These are phyloP conservation scores for Myxozyma neglecta DNA, from an alignment of 805 yeast genomes.

Conservation along the genomic window DNA sequence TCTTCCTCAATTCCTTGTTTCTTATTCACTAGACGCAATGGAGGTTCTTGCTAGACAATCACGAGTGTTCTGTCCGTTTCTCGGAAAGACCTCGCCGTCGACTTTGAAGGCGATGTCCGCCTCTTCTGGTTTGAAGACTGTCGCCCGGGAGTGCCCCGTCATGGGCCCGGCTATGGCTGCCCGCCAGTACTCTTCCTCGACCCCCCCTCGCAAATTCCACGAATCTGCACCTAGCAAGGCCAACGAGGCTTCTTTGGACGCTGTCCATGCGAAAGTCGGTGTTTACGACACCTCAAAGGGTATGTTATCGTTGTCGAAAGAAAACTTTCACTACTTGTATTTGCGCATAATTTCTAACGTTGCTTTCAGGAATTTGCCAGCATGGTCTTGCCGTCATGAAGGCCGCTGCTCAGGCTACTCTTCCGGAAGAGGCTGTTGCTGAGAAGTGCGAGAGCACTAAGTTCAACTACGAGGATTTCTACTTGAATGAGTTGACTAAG, in stretches of 20 bases:
- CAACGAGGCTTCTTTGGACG: constrained; percentile 32
- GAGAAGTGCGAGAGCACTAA: constrained; percentile 7
- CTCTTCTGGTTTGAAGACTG: constrained; percentile 42
- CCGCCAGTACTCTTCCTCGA: constrained; percentile 29
- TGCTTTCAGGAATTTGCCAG: constrained; percentile 26
- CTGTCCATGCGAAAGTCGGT: constrained; percentile 35
- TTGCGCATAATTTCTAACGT: neutral
- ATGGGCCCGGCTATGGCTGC: constrained; percentile 72
- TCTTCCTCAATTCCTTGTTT: neutral
- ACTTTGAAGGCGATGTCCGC: constrained; percentile 59
- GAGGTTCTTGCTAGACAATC: constrained; percentile 78
- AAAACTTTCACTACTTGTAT: neutral
- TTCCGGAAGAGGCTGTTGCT: constrained; percentile 5
- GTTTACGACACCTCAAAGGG: constrained; percentile 36
- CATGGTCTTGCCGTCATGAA: constrained; percentile 32
- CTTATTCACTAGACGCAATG: constrained; percentile 47
- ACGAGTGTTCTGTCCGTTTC: constrained; percentile 79
- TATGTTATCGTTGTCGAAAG: neutral
- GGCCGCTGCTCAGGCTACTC: constrained; percentile 29
- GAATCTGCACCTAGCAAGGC: constrained; percentile 29
- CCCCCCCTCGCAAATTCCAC: constrained; percentile 26
- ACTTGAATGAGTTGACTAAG: constrained; percentile 62
- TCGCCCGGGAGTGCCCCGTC: constrained; percentile 83
- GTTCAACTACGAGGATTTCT: constrained; percentile 72
- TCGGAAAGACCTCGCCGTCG: constrained; percentile 57